These are phyloP conservation scores for Xylaria telfairii DNA, from an alignment of 495 filamentous ascomycete species.

Conservation along the genomic window DNA sequence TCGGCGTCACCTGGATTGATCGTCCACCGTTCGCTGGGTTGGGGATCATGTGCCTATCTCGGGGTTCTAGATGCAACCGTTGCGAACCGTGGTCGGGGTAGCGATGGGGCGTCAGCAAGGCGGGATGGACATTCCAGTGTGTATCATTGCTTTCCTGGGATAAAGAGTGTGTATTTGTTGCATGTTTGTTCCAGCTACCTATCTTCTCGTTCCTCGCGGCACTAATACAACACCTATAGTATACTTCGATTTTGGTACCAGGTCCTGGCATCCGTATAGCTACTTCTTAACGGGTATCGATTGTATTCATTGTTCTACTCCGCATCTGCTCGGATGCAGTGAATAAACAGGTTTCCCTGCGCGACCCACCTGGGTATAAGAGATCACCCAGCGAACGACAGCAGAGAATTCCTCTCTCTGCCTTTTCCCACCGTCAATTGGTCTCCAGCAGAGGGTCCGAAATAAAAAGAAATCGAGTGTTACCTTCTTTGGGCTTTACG, in stretches of 20 bases:
- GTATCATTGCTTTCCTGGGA: neutral
- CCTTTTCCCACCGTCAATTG: neutral
- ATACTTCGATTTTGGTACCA: neutral
- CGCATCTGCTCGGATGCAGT: neutral
- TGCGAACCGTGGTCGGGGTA: constrained; percentile 11
- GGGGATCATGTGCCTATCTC: constrained; percentile 1
- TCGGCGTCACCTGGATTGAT: neutral
- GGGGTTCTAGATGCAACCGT: neutral
- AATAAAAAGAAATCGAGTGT: neutral
- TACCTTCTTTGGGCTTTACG: neutral
- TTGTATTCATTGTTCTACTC: neutral
- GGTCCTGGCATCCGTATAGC: neutral
- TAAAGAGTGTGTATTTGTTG: neutral
- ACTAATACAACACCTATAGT: neutral
- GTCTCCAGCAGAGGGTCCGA: neutral
- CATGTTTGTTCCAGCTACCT: neutral
- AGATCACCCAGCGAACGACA: neutral
- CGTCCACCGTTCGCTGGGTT: neutral
- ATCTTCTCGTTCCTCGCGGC: neutral
- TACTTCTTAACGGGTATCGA: neutral
- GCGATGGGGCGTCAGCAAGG: neutral
- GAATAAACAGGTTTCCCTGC: neutral
- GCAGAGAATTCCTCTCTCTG: neutral
- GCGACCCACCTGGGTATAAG: neutral
- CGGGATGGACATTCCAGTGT: neutral